Conservation (phyloP, 208 protist species). For the Leishmania arabica region DNA sequence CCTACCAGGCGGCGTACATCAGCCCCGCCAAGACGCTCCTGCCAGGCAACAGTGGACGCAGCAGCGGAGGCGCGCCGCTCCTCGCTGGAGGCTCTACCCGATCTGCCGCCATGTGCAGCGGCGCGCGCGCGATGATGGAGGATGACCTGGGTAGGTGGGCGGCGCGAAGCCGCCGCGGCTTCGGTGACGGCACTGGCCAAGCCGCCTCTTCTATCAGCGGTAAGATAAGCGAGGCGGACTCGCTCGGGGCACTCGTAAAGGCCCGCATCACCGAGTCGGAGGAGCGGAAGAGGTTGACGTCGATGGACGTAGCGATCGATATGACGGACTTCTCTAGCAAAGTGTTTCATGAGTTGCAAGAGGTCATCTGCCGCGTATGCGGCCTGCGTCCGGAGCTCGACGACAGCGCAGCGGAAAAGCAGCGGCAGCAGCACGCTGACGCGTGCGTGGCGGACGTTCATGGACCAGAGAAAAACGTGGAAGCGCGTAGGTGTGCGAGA, state of each 20-base stretch:
- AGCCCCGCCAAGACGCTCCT: not conserved
- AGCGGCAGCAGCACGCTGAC: conserved; percentile 2
- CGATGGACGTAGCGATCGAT: conserved; percentile 60
- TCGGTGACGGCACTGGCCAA: conserved; percentile 8
- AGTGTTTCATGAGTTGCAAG: conserved; percentile 52
- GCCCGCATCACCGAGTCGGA: conserved; percentile 19
- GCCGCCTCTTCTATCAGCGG: not conserved
- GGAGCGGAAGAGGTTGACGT: conserved; percentile 39
- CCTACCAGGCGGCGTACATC: conserved; percentile 56
- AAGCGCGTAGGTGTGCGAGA: not conserved
- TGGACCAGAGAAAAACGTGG: not conserved
- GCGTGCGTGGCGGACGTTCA: not conserved
- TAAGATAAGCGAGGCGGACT: conserved; percentile 1
- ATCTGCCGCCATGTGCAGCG: not conserved
- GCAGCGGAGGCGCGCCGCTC: not conserved
- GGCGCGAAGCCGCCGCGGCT: conserved; percentile 22
- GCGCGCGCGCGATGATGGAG: conserved; percentile 19
- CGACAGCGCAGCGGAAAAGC: not conserved
- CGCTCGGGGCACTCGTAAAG: conserved; percentile 28
- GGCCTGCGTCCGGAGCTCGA: conserved; percentile 9
- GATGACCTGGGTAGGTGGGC: conserved; percentile 28
- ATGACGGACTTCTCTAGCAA: conserved; percentile 75
- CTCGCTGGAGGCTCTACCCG: not conserved
- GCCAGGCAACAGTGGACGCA: not conserved
- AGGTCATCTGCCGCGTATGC: conserved; percentile 48